These are phyloP conservation scores for Fusarium sulawesiense DNA, from an alignment of 2,329 filamentous ascomycete genomes.

Conservation along the genomic window DNA sequence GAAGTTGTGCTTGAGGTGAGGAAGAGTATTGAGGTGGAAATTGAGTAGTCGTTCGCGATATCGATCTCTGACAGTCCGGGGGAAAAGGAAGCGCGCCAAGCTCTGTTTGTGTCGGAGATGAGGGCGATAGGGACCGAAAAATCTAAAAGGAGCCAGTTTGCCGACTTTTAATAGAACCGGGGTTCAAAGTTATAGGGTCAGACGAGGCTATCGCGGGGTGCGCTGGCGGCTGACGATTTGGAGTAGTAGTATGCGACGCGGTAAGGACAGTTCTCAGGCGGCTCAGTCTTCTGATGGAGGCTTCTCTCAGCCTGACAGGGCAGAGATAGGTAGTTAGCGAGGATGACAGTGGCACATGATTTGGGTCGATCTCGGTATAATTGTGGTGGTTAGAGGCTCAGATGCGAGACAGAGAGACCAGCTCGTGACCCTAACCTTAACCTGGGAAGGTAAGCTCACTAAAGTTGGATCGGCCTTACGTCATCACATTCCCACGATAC, in stretches of 20 bases:
- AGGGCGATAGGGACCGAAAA: constrained; percentile 52
- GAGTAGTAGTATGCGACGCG: constrained; percentile 4
- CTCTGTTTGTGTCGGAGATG: constrained; percentile 58
- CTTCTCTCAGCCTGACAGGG: constrained; percentile 34
- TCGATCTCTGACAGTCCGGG: constrained; percentile 68
- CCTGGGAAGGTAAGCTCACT: constrained; percentile 5
- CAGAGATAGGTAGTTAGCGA: constrained; percentile 29
- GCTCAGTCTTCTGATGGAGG: constrained; percentile 49
- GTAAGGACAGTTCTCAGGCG: constrained; percentile 40
- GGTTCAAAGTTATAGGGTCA: constrained; percentile 18
- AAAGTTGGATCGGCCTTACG: constrained; percentile 41
- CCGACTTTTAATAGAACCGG: constrained; percentile 6
- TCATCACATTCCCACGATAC: constrained; percentile 33
- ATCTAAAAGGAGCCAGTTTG: constrained; percentile 60
- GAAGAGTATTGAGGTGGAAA: constrained; percentile 81
- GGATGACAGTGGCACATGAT: constrained; percentile 44
- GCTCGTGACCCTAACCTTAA: constrained; percentile 39
- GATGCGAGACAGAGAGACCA: constrained; percentile 24
- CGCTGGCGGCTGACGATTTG: constrained; percentile 24
- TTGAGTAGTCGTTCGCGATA: constrained; percentile 74
- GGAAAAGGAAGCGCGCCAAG: constrained; percentile 75
- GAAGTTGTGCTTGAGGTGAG: constrained; percentile 74
- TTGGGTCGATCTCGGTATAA: constrained; percentile 25
- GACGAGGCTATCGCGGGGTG: constrained; percentile 25
- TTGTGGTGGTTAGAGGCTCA: constrained; percentile 18